Percentiles rank a stretch among this genome's conserved stretches.
Conservation (phyloP, 805 yeast genomes). For the Cyberlindnera amylophila region DNA sequence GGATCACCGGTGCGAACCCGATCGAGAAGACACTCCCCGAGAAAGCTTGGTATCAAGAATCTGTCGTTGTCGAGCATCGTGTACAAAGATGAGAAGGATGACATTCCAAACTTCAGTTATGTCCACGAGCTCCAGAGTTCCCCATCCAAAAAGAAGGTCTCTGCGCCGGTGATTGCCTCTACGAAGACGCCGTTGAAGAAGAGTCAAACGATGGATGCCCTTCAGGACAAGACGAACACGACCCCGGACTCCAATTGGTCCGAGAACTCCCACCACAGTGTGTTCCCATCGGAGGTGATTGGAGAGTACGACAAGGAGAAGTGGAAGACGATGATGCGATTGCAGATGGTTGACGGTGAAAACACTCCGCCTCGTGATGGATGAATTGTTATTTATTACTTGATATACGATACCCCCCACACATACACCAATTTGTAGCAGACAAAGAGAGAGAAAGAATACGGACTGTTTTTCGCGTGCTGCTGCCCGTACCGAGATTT, state of each 20-base stretch:
- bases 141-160: slow-evolving; percentile 13
- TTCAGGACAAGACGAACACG: slow-evolving; percentile 29
- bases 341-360: slow-evolving; percentile 23
- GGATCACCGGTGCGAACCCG: slow-evolving; percentile 19
- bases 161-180: neutral
- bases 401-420: too few relatives aligned
- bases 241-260: slow-evolving; percentile 37
- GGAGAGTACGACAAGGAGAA: slow-evolving; percentile 66
- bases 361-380: too few relatives aligned
- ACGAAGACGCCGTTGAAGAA: slow-evolving; percentile 16
- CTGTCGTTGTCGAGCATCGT: slow-evolving; percentile 26
- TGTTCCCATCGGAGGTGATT: slow-evolving; percentile 52
- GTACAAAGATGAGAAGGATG: slow-evolving; percentile 18
- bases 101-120: slow-evolving; percentile 21
- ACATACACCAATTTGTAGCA: too few relatives aligned
- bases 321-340: slow-evolving; percentile 50
- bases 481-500: too few relatives aligned
- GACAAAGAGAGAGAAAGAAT: too few relatives aligned
- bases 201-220: neutral
- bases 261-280: slow-evolving; percentile 34
- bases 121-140: slow-evolving; percentile 27
- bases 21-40: slow-evolving; percentile 11
- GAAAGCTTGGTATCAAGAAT: slow-evolving; percentile 21
- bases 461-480: too few relatives aligned
- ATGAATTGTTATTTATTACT: too few relatives aligned